A percentile compares a stretch with the other conserved stretches of the same genome.
phyloP scores from a whole-genome alignment of 129 eudicot species.

The Gnaphalium uliginosum region DNA sequence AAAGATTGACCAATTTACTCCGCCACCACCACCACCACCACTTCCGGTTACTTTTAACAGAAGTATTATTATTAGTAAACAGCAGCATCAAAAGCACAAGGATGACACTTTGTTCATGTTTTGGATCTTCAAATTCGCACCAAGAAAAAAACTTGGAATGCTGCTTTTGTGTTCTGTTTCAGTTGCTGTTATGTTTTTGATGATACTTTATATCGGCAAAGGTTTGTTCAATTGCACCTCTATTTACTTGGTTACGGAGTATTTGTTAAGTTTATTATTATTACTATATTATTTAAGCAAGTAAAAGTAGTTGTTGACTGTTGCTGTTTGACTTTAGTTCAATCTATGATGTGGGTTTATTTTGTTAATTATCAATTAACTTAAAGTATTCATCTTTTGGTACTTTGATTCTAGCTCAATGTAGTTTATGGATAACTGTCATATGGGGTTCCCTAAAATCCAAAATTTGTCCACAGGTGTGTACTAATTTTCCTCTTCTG shows the following conservation, averaged over 20 bases:
- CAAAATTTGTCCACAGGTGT: background rate
- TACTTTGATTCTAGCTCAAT: background rate
- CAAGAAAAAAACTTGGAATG: conserved; percentile 80
- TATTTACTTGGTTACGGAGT: no score
- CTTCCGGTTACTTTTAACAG: conserved; percentile 34
- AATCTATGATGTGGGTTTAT: no score
- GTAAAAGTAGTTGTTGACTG: background rate
- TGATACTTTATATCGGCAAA: conserved; percentile 75
- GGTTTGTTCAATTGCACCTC: conserved; percentile 42
- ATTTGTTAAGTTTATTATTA: no score
- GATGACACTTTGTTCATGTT: conserved; percentile 43
- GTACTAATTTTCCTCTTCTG: no score
- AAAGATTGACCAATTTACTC: conserved; percentile 29
- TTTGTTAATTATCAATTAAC: no score
- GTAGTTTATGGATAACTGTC: no score
- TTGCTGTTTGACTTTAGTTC: background rate
- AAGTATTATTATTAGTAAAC: conserved; percentile 48
- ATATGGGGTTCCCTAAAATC: background rate
- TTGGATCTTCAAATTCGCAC: conserved; percentile 65
- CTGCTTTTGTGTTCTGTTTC: conserved; percentile 69
- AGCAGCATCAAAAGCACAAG: conserved; percentile 26
- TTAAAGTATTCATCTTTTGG: background rate
- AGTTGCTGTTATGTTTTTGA: conserved; percentile 49
- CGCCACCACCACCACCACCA: conserved; percentile 2
- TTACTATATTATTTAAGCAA: background rate